phyloP scores from a whole-genome alignment of 140 eudicot species.

The Ambrosia hybrid region DNA sequence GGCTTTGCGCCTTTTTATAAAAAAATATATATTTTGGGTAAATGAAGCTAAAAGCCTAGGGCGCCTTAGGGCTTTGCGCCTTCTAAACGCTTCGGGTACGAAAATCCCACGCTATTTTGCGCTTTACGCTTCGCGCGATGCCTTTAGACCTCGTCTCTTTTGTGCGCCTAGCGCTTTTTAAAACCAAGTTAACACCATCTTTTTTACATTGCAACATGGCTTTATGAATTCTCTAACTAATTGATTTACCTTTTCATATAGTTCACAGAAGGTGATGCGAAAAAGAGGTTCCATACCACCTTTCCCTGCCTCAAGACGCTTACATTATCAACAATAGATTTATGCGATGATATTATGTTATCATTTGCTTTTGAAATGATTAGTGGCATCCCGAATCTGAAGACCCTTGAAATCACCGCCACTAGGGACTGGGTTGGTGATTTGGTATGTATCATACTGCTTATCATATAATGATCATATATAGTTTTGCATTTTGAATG shows the following conservation, averaged over 20 bases:
- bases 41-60: no score
- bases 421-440: not conserved
- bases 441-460: not conserved
- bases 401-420: not conserved
- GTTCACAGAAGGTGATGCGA: not conserved
- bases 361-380: conserved; percentile 5
- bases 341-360: not conserved
- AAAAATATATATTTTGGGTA: no score
- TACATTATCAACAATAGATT: not conserved
- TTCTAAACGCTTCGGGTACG: no score
- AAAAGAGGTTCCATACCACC: not conserved
- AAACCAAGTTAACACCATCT: no score
- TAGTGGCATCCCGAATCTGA: conserved; percentile 1
- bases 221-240: not conserved
- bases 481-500: not conserved
- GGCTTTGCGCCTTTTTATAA: no score
- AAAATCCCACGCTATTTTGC: no score
- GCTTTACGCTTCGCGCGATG: no score
- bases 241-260: not conserved
- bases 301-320: conserved; percentile 11
- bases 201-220: not conserved
- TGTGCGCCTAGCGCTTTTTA: no score
- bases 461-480: not conserved
- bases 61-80: no score
- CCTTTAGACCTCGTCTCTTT: no score